Evolutionary conservation across 805 yeast genomes (phyloP), one percentile per base, ranked within the genome.

Genomic region (Danielozyma ontarioensis): DNA sequence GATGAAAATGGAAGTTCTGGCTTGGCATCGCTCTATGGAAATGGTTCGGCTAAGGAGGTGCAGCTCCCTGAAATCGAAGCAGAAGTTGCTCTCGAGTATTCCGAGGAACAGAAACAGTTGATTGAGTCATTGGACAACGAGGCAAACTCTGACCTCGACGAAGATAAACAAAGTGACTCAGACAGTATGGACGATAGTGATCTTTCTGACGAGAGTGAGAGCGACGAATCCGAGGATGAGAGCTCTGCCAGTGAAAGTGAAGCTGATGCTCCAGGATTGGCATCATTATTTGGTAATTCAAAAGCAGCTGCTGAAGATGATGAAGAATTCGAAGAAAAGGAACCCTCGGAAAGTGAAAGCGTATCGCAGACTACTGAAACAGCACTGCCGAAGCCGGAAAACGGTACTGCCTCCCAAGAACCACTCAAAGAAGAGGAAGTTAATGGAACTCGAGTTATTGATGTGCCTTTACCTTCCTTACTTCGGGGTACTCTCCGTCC

Each of bases 401-500:
- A 36, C 16, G 47, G 42, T 18, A 45, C 41, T 13, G 21, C 25
- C 25, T 22, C n/a, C 12, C 11, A 25, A 11, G 11, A 5, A 27
- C 27, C 18, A 10, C 33, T 16, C 13, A 32, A 27, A 13, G 55
- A 48, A 13, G 68, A 63, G 29, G 64, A 55, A n/a, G 47, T 66
- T 22, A 66, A 66, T 35, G 71, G 70, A 0, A 44, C 67, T 7
- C 62, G 53, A 33, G 72, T 66, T 5, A 53, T 53, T 37, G 89
- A 83, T 55, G 94, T 88, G 5, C 87, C 93, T 0, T 50, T 75
- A 3, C 97, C 97, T 0, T 68, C 78, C 11, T 58, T 84, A 6
- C 63, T 93, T 17, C 72, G 88, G 40, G 99, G 97, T 17, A 76
- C 78, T 0, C 64, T 93, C 33, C 78, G 99, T 55, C 85, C 78